phyloP scores from a whole-genome alignment of 352 stramenopile genomes.

The Hyaloperonospora brassicae region DNA sequence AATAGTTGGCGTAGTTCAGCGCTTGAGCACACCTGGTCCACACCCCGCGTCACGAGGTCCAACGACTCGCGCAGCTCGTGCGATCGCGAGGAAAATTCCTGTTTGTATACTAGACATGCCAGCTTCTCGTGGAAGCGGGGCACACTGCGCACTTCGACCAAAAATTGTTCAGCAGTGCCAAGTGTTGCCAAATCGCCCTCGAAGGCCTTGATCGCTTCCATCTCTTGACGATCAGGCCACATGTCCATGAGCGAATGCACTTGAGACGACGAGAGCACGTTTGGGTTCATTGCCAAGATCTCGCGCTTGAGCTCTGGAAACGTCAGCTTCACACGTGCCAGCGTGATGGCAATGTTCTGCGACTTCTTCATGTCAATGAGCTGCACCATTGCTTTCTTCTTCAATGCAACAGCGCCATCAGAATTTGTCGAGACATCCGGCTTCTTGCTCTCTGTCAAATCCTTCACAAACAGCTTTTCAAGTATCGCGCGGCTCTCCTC shows the following conservation, averaged over 20 bases:
- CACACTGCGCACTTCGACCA: slow-evolving; percentile 61
- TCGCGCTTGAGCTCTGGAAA: slow-evolving; percentile 68
- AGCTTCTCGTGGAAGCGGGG: slow-evolving; percentile 68
- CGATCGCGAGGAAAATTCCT: slow-evolving; percentile 68
- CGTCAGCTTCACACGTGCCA: slow-evolving; percentile 65
- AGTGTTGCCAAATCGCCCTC: slow-evolving; percentile 51
- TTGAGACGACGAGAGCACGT: slow-evolving; percentile 66
- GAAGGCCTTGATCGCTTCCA: slow-evolving; percentile 60
- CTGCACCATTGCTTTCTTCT: slow-evolving; percentile 66
- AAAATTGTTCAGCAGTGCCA: slow-evolving; percentile 67
- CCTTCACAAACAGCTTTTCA: slow-evolving; percentile 78
- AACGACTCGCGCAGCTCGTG: slow-evolving; percentile 74
- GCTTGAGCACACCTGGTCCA: slow-evolving; percentile 77
- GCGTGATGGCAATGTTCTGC: slow-evolving; percentile 81
- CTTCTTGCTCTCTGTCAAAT: slow-evolving; percentile 47
- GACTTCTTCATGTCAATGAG: slow-evolving; percentile 86
- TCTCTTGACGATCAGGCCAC: slow-evolving; percentile 71
- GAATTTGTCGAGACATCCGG: slow-evolving; percentile 24
- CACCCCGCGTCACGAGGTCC: slow-evolving; percentile 62
- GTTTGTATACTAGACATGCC: slow-evolving; percentile 73
- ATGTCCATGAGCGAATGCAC: slow-evolving; percentile 79
- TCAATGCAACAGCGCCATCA: slow-evolving; percentile 22
- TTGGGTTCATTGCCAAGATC: slow-evolving; percentile 68
- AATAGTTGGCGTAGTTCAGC: slow-evolving; percentile 66
- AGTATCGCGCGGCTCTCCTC: slow-evolving; percentile 61